Evolutionary conservation across 768 basidiomycete genomes (phyloP), one percentile per base, ranked within the genome.

Genomic region (Lactifluus volemus): DNA sequence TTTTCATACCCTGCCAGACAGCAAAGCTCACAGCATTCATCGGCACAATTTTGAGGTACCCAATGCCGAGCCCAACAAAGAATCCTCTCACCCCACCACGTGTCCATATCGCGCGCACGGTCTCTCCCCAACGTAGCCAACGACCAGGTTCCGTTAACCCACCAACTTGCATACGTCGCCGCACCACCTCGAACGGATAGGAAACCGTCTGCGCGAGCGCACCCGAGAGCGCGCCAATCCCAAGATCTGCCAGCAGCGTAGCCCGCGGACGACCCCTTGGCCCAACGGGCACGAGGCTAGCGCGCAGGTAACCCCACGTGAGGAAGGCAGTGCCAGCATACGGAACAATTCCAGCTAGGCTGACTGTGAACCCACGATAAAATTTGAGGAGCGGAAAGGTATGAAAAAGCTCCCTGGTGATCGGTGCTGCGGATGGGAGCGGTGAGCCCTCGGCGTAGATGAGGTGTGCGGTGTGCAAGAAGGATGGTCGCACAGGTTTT

Each of bases 301-400:
- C 79, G 53, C 85, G 81, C 47, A 88, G 78, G 70, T 78, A 86
- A 45, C 89, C 95, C 87, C 92, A 98, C 36, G 87, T 85, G 49
- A 98, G 81, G 77, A 98, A 98, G 12, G 91, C 92, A 2, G 92
- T 90, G 19, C 96, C 96, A 3, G 94, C 92, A 68, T 98, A 98
- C 5, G 96, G 96, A 36, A 98, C 78, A 81, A 98, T 98, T 49
- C 97, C 96, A 12, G 83, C 72, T 42, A 98, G 73, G 21, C 94
- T 94, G 32, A 97, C 92, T 7, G 86, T 85, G 74, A 98, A 98
- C n/a, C 97, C 96, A 21, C 97, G 89, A 71, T 98, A 99, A 74
- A 98, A 93, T 68, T 95, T 91, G 58, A 94, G 79, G 55, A 92
- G 70, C 15, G 89, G 88, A 67, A 88, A 83, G 12, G 81, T 80